Evolutionary conservation across 306 rosid genomes (phyloP), one percentile per base, ranked within the genome.

Genomic region (Fragaria ananassa): DNA sequence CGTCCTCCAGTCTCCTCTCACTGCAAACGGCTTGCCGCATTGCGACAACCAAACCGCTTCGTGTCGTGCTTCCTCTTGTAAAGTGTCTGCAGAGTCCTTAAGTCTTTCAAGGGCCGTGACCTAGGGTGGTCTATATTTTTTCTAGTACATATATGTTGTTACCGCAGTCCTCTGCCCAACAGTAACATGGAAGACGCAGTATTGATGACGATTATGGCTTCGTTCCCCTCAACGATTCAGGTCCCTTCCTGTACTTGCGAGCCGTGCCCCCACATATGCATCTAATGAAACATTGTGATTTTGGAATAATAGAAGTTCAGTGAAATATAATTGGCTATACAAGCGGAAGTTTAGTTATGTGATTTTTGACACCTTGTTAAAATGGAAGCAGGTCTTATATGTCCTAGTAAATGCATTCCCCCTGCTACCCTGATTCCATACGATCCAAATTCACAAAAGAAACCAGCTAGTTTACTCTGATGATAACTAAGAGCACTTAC

Each of bases 261-360:
- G 0, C 98, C 98, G 76, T 95, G 98, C 29, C 98, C 98, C 98
- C 98, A 95, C 98, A 95, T 95, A 77, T 95, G 98, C 98, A 95
- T 95, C 97, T 94, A 74, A 37, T 14, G 10, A 34, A 61, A 21
- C 62, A 58, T 31, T 31, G 34, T 31, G 34, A 31, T 31, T 31
- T 31, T 31, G 34, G 34, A 31, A 31, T 31, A 31, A 31, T 0
- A 31, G 0, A 0, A 31, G 34, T 31, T 31, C 34, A 31, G 0
- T 31, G 34, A 31, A 31, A 0, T 31, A 31, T 31, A 3, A 31
- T 31, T 31, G 34, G 34, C 34, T 31, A 31, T 31, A 31, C 34
- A 0, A 31, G 34, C 34, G 34, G 34, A 31, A 31, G 34, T 31
- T 31, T 31, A 31, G 34, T 39, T 39, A 6, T 39, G 44, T 39